Evolutionary conservation across 202 grass and related monocot species (phyloP).

Genomic region (Digitaria exilis): DNA sequence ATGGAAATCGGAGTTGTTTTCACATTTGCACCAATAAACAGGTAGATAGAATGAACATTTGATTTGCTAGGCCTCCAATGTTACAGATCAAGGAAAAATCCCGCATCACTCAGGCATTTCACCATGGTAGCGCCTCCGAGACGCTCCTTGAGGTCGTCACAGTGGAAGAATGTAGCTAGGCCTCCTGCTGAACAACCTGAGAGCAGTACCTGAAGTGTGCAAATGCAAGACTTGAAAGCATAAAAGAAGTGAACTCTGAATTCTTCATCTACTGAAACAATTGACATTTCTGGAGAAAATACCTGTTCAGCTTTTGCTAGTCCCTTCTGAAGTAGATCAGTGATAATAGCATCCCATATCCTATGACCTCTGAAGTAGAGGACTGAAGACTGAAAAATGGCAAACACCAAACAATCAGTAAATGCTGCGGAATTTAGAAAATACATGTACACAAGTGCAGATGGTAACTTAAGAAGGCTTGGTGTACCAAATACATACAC

Average conservation of each 20-base stretch:
- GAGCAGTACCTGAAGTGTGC: constrained; percentile 65
- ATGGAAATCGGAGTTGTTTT: neutral
- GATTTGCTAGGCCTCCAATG: constrained; percentile 33
- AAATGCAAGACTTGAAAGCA: neutral
- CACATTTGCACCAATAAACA: constrained; percentile 4
- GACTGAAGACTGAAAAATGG: constrained; percentile 50
- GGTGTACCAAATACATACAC: no score
- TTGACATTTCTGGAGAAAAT: neutral
- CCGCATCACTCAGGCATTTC: constrained; percentile 83
- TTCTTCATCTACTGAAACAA: neutral
- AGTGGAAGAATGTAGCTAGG: constrained; percentile 82
- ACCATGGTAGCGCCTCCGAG: constrained; percentile 44
- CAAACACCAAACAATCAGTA: constrained; percentile 24
- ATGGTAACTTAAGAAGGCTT: neutral
- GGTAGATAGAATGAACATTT: neutral
- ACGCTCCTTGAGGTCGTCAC: constrained; percentile 51
- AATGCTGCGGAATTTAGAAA: neutral
- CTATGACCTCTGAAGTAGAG: constrained; percentile 83
- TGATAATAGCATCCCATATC: constrained; percentile 81
- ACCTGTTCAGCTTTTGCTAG: constrained; percentile 65
- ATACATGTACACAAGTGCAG: neutral
- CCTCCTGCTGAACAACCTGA: constrained; percentile 83
- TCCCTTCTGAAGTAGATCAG: constrained; percentile 65
- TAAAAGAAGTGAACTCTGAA: neutral
- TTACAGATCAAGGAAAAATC: constrained; percentile 90